Conservation (phyloP, 2,329 filamentous ascomycete species). For the Dactylellina sp. region DNA sequence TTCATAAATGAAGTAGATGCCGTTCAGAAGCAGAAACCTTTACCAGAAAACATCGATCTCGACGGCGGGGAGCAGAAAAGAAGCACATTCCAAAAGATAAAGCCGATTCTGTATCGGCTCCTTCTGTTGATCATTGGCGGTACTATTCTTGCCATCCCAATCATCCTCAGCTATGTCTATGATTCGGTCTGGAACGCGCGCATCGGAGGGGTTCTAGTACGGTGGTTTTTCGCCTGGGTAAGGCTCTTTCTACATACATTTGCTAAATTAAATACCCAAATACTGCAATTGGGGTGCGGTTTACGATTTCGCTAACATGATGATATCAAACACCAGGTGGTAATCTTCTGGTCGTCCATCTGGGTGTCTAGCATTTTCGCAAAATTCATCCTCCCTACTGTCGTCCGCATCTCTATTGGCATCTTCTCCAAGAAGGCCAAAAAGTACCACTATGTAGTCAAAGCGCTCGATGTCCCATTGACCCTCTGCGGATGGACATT, state of each 20-base stretch:
- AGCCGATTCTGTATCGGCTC: conserved; percentile 7
- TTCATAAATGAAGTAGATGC: neutral
- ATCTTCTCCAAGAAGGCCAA: conserved; percentile 76
- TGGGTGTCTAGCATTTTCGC: conserved; percentile 76
- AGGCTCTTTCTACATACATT: too few relatives aligned
- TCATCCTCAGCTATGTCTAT: conserved; percentile 66
- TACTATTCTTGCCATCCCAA: conserved; percentile 69
- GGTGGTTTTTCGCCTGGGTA: conserved; percentile 70
- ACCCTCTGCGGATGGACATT: conserved; percentile 77
- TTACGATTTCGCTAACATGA: neutral
- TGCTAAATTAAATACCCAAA: too few relatives aligned
- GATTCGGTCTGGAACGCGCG: conserved; percentile 58
- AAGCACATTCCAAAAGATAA: neutral
- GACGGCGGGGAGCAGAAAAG: conserved; percentile 9
- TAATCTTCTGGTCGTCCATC: conserved; percentile 74
- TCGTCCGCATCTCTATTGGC: conserved; percentile 77
- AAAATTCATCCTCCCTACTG: conserved; percentile 68
- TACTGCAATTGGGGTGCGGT: neutral
- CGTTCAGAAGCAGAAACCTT: conserved; percentile 6
- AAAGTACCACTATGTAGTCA: conserved; percentile 76
- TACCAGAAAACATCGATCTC: conserved; percentile 6
- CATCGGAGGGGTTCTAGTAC: conserved; percentile 65
- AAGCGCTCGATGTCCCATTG: conserved; percentile 74
- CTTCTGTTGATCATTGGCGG: conserved; percentile 9
- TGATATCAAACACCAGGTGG: conserved; percentile 67